Percentiles rank a stretch among this genome's conserved stretches.
These are phyloP conservation scores for Tulasnella sp. DNA, from an alignment of 768 basidiomycete species.

Conservation along the genomic window DNA sequence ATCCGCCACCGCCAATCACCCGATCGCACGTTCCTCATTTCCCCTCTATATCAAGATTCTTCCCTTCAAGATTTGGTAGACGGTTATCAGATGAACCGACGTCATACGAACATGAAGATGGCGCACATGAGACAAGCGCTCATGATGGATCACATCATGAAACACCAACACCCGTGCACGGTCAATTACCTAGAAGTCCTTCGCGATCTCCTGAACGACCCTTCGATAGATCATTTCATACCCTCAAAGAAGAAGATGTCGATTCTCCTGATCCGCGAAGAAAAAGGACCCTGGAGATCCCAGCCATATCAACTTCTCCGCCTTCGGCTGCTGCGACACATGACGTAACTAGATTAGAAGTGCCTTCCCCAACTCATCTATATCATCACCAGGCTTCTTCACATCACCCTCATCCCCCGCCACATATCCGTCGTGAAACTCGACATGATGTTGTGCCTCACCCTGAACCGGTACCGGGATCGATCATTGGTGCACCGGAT, in stretches of 20 bases:
- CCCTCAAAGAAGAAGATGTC: too few species aligned
- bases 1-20: too few species aligned
- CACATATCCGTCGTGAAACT: slow-evolving; percentile 12
- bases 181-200: neutral
- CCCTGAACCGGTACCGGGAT: slow-evolving; percentile 4
- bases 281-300: neutral
- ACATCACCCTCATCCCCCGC: neutral
- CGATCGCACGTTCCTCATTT: slow-evolving; percentile 6
- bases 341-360: neutral
- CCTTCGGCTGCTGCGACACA: neutral
- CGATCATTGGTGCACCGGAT: slow-evolving; percentile 11
- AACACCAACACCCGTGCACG: neutral
- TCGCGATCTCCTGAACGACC: neutral
- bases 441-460: neutral
- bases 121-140: too few species aligned
- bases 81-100: too few species aligned
- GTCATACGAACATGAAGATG: too few species aligned
- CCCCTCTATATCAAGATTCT: slow-evolving; percentile 3
- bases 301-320: neutral
- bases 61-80: slow-evolving; percentile 6
- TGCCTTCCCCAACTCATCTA: neutral
- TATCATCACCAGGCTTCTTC: slow-evolving; percentile 6
- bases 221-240: too few species aligned
- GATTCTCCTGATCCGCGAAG: slow-evolving; percentile 4
- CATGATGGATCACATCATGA: too few species aligned